Evolutionary conservation across 148 eudicot genomes (phyloP), one percentile per base, ranked within the genome.

Genomic region (Linanthus parryae): DNA sequence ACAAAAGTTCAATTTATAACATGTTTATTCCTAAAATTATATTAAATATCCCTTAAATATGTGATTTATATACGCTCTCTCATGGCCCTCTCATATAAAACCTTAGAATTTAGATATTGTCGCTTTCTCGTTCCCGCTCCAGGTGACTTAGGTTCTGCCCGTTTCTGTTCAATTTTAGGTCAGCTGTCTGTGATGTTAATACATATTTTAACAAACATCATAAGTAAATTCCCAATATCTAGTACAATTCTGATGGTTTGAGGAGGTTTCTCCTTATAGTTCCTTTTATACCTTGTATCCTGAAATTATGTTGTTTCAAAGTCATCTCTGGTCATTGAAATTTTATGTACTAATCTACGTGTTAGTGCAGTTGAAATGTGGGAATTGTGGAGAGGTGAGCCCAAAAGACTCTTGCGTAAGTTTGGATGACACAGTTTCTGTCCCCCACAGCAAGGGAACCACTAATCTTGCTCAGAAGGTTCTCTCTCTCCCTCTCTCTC

Each of bases 381-480:
- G 79, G 48, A 75, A 75, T 21, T 92, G 99, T 57, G 94, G 96
- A 39, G 96, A 92, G 66, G 66, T 71, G 25, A 87, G 90, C 19
- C 58, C 62, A 47, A 92, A 87, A 52, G 94, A 87, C 74, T 74
- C 84, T 0, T 77, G 77, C 46, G 75, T 87, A 27, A 63, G 61
- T 35, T 74, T 92, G 76, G 70, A 61, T 51, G 99, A 84, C 33
- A 70, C 64, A 14, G 74, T 81, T 55, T 56, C 84, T 44, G 44
- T 73, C 8, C 73, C 77, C 0, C 65, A 72, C 60, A 61, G 84
- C 61, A 82, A 66, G 45, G 75, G 85, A 35, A 64, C 66, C 13
- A 59, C 72, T 46, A 58, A 92, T 66, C 94, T 87, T 51, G 67
- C 79, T 46, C 94, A 84, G 69, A 91, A 91, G 96, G 98, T 84